Evolutionary conservation across 2,329 filamentous ascomycete species (phyloP), one percentile per base, ranked within the genome.

Genomic region (Incumbomyces lentus): DNA sequence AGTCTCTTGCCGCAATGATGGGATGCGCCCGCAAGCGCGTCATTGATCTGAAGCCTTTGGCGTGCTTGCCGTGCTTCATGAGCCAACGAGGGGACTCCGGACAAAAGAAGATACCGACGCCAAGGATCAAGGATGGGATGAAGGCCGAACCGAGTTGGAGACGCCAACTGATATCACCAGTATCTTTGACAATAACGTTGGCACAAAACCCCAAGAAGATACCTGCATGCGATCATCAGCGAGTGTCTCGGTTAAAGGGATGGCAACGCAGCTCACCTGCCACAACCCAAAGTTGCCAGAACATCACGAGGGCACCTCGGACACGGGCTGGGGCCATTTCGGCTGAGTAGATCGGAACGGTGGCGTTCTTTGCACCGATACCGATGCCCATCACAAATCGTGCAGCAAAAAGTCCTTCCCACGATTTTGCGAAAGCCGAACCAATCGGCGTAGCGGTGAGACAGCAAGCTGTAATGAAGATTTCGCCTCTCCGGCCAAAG

Each of bases 181-280:
- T 69, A 40, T 79, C 68, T 34, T 75, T 78, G 40, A 84, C 76
- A 4, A 71, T 75, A 11, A 84, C 67, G 55, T 84, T 84, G 49
- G 79, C 79, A 47, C 70, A 74, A 46, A 75, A 79, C 6, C 81
- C 82, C 16, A 84, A 66, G 60, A 84, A 80, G 55, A 84, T 83
- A 32, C 78, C 77, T 66, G 82, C 63, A 49, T 78, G 3, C 17
- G 12, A 43, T 22, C 16, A 33, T 42, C 26, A 40, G 43, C 43
- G 63, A 52, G 77, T 73, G 10, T 69, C 73, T 67, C 68, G 72
- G 38, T 68, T 60, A 30, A 32, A 29, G 18, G n/a, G 39, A 33
- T 19, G 12, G 6, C 36, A 34, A 33, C 13, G n/a, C 37, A 16
- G 18, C 48, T 49, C 22, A 26, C 22, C 64, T 32, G 65, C 66